A percentile compares a stretch with the other conserved stretches of the same genome.
These are phyloP conservation scores for Phaeophleospora eucalypticola DNA, from an alignment of 2,329 filamentous ascomycete species.

Conservation along the genomic window DNA sequence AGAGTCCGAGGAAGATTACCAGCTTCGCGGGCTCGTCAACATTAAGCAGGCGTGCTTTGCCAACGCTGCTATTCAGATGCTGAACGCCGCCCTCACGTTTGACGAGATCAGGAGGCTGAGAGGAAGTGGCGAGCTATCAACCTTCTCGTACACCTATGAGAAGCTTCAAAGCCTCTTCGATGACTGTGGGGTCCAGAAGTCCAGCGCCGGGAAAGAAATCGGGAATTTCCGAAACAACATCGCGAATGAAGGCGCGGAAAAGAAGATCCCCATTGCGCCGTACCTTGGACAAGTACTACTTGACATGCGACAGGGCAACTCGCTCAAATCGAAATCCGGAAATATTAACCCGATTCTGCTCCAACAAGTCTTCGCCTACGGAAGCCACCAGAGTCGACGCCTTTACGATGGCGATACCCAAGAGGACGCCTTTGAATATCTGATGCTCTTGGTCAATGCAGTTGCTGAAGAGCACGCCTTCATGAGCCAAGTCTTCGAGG, in stretches of 20 bases:
- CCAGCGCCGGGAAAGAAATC: no score
- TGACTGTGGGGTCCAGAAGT: no score
- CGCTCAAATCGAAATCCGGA: not conserved
- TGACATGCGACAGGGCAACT: conserved; percentile 7
- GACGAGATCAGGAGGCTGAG: conserved; percentile 5
- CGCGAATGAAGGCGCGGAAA: not conserved
- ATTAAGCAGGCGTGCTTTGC: conserved; percentile 17
- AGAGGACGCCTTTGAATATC: conserved; percentile 17
- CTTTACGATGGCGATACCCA: conserved; percentile 9
- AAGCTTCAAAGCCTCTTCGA: not conserved
- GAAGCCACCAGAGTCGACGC: not conserved
- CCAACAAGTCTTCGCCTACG: conserved; percentile 17
- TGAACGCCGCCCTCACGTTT: conserved; percentile 9
- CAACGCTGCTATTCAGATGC: conserved; percentile 17
- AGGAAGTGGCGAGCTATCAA: not conserved
- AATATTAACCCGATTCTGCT: conserved; percentile 8
- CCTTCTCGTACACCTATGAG: not conserved
- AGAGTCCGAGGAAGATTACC: not conserved
- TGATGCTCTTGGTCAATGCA: conserved; percentile 8
- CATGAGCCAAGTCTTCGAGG: conserved; percentile 11
- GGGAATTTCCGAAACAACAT: not conserved
- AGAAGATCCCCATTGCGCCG: conserved; percentile 9
- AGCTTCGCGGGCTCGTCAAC: conserved; percentile 13
- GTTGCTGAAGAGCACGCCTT: conserved; percentile 4
- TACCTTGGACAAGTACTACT: conserved; percentile 16